These are phyloP conservation scores for Leishmania martiniquensis DNA, from an alignment of 208 protist species.

Conservation along the genomic window DNA sequence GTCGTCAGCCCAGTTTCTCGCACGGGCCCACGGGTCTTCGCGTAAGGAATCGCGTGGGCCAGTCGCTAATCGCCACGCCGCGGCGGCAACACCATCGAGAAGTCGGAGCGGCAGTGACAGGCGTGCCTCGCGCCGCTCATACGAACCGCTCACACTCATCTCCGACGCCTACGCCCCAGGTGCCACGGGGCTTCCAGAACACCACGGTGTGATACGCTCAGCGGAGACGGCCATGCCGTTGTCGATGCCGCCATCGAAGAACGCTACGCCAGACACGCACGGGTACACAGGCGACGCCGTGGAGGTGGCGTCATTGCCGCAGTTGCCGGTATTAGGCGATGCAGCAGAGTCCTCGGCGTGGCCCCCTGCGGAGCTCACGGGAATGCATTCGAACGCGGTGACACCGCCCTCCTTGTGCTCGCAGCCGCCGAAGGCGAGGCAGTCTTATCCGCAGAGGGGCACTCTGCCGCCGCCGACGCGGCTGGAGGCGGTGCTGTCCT, in stretches of 20 bases:
- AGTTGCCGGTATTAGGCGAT: neutral
- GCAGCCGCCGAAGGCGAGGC: neutral
- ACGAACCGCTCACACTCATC: slow-evolving; percentile 20
- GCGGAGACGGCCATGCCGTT: neutral
- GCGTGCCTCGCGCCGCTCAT: neutral
- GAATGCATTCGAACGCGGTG: neutral
- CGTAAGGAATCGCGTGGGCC: neutral
- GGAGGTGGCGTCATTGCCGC: neutral
- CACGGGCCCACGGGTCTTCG: neutral
- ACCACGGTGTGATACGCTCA: neutral
- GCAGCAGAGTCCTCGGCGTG: neutral
- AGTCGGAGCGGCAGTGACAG: neutral
- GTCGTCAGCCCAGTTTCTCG: slow-evolving; percentile 25
- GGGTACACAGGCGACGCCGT: neutral
- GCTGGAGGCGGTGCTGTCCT: neutral
- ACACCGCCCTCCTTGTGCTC: neutral
- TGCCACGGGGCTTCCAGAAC: neutral
- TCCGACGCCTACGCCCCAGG: neutral
- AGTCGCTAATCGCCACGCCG: neutral
- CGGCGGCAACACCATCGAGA: neutral
- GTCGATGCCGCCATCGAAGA: neutral
- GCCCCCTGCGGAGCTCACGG: neutral
- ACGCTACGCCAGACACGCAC: neutral
- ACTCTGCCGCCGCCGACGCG: neutral
- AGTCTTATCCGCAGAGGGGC: neutral